These are phyloP conservation scores for Ceratobasidium papillatum DNA, from an alignment of 1,284 basidiomycete genomes.

Conservation along the genomic window DNA sequence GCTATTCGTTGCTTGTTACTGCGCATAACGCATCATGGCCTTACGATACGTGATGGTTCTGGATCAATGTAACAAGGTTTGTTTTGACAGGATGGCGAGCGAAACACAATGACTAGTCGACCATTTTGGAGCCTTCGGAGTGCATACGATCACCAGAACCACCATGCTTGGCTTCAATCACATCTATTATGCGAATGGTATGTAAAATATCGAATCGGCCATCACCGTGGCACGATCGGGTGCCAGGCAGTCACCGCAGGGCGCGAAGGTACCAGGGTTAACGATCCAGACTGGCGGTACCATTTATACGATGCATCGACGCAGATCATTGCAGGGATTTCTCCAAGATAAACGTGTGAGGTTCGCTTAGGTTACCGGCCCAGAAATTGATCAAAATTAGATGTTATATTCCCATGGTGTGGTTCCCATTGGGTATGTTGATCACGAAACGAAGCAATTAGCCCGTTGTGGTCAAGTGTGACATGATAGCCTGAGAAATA, in stretches of 20 bases:
- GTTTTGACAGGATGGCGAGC: not conserved
- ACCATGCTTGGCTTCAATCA: not conserved
- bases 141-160: not conserved
- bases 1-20: not conserved
- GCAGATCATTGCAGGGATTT: not conserved
- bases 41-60: not conserved
- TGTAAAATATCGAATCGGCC: conserved; percentile 26
- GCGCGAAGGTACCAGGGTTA: conserved; percentile 15
- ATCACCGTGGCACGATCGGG: conserved; percentile 20
- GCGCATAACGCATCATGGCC: not conserved
- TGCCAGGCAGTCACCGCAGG: not conserved
- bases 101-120: not conserved
- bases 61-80: not conserved
- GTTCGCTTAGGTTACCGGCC: not conserved
- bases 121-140: not conserved
- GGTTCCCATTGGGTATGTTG: not conserved
- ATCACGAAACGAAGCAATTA: not conserved
- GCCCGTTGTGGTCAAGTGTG: not conserved
- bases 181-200: conserved; percentile 37
- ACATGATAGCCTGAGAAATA: not conserved
- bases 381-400: not conserved
- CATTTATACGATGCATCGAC: not conserved
- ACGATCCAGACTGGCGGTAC: not conserved
- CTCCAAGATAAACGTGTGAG: not conserved
- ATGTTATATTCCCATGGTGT: not conserved